A percentile compares a stretch with the other conserved stretches of the same genome.
phyloP scores from a whole-genome alignment of 805 yeast genomes.

The Pichia californica region DNA sequence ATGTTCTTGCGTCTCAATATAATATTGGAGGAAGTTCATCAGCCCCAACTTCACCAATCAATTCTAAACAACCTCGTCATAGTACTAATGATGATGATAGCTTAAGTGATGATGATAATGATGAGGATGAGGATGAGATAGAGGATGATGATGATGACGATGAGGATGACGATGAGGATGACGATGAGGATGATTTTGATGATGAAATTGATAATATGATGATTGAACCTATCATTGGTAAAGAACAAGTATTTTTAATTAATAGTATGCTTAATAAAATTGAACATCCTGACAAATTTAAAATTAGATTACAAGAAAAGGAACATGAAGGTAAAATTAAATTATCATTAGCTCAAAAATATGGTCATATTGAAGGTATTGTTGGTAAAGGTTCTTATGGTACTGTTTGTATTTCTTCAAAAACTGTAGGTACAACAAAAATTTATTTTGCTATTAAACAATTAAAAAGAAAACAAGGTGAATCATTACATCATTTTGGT shows the following conservation, averaged over 20 bases:
- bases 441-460: constrained; percentile 70
- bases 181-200: constrained; percentile 29
- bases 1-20: background rate
- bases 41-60: constrained; percentile 1
- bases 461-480: constrained; percentile 55
- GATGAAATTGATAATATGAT: constrained; percentile 34
- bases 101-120: constrained; percentile 23
- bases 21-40: no score
- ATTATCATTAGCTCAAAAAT: constrained; percentile 36
- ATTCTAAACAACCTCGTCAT: constrained; percentile 11
- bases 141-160: constrained; percentile 11
- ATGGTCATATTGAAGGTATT: constrained; percentile 46
- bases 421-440: constrained; percentile 34
- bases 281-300: constrained; percentile 33
- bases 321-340: constrained; percentile 22
- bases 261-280: constrained; percentile 42
- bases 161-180: constrained; percentile 25
- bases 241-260: constrained; percentile 41
- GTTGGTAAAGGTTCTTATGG: constrained; percentile 45
- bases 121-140: constrained; percentile 18
- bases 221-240: constrained; percentile 45
- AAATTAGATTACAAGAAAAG: constrained; percentile 22
- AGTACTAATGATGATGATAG: constrained; percentile 12
- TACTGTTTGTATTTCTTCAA: constrained; percentile 38
- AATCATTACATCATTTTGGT: constrained; percentile 49